Evolutionary conservation across 768 basidiomycete species (phyloP).

Genomic region (Rhodocollybia butyracea): DNA sequence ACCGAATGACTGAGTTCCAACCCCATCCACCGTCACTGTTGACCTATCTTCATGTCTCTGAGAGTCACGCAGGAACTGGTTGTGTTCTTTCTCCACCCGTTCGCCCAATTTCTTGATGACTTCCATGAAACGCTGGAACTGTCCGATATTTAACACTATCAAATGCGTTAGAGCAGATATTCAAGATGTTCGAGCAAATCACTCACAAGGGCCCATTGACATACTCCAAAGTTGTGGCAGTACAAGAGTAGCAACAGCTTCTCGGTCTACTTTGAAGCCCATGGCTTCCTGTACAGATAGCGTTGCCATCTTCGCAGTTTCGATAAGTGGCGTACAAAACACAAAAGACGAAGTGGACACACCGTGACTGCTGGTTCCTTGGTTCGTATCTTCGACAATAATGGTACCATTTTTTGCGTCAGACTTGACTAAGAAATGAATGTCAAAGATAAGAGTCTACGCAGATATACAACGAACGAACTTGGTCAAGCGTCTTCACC

Average conservation of each 20-base stretch:
- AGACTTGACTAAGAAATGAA: constrained; percentile 56
- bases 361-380: constrained; percentile 96
- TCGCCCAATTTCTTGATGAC: constrained; percentile 76
- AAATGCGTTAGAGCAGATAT: not conserved
- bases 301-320: constrained; percentile 67
- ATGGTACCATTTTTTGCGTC: constrained; percentile 92
- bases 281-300: constrained; percentile 91
- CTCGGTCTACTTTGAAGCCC: constrained; percentile 92
- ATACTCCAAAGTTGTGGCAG: constrained; percentile 94
- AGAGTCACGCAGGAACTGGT: constrained; percentile 89
- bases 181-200: not conserved
- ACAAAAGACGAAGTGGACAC: constrained; percentile 13
- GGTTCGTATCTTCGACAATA: constrained; percentile 92
- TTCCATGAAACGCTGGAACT: constrained; percentile 91
- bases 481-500: constrained; percentile 90
- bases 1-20: constrained; percentile 29
- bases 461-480: constrained; percentile 21
- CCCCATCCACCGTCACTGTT: constrained; percentile 41
- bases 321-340: constrained; percentile 1
- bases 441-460: not conserved
- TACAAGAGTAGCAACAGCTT: constrained; percentile 86
- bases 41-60: constrained; percentile 85
- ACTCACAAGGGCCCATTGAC: constrained; percentile 91
- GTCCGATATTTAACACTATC: constrained; percentile 73
- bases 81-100: constrained; percentile 90